Percentiles rank a stretch among this genome's conserved stretches.
Evolutionary conservation across 2,329 filamentous ascomycete species (phyloP).

Genomic region (Colletotrichum eleusines): DNA sequence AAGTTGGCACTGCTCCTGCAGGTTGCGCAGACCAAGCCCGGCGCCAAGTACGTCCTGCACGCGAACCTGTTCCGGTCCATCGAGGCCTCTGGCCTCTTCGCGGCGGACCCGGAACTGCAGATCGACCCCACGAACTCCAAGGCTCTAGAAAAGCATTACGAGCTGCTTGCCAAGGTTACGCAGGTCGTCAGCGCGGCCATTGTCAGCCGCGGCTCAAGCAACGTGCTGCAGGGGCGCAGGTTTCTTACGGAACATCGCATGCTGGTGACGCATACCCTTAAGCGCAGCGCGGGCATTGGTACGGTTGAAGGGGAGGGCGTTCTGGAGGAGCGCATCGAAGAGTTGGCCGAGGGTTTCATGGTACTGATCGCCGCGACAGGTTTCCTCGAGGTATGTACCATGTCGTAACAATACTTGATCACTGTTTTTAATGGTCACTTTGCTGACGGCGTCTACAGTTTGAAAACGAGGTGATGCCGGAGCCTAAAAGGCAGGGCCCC

Average conservation of each 20-base stretch:
- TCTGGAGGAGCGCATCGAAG: conserved; percentile 74
- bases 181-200: conserved; percentile 87
- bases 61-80: conserved; percentile 88
- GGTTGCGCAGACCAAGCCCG: conserved; percentile 85
- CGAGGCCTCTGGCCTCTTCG: conserved; percentile 85
- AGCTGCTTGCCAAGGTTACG: conserved; percentile 82
- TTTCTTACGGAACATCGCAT: conserved; percentile 88
- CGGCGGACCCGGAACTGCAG: conserved; percentile 91
- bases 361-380: conserved; percentile 84
- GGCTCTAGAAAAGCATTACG: conserved; percentile 85
- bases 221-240: conserved; percentile 80
- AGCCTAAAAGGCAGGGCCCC: conserved; percentile 50
- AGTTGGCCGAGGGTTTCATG: conserved; percentile 87
- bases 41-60: conserved; percentile 88
- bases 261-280: conserved; percentile 89
- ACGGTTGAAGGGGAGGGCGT: conserved; percentile 54
- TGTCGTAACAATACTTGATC: too few species aligned
- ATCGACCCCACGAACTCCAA: conserved; percentile 77
- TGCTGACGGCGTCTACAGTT: conserved; percentile 48
- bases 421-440: background rate
- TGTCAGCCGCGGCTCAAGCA: conserved; percentile 84
- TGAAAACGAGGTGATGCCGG: conserved; percentile 55
- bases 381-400: conserved; percentile 81
- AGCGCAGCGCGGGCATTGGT: conserved; percentile 86
- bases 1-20: conserved; percentile 86